A percentile compares a stretch with the other conserved stretches of the same genome.
These are phyloP conservation scores for Blastobotrys raffinosifermentans DNA, from an alignment of 1,139 yeast species.

Conservation along the genomic window DNA sequence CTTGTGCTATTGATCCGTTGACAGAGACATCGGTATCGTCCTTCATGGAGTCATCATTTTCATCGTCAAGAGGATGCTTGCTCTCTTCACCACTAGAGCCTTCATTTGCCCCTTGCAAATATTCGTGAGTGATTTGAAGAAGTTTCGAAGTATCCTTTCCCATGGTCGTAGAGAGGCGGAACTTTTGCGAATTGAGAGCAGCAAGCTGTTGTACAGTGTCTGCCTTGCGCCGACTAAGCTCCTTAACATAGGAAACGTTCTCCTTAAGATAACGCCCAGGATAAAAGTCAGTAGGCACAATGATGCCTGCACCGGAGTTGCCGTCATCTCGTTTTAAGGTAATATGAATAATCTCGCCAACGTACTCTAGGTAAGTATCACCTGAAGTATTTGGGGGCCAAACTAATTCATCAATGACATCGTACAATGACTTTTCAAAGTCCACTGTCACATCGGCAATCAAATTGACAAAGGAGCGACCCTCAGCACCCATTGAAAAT, in stretches of 20 bases:
- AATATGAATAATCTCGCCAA: conserved; percentile 39
- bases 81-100: conserved; percentile 4
- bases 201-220: conserved; percentile 25
- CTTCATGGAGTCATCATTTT: conserved; percentile 1
- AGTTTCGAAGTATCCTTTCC: conserved; percentile 36
- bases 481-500: conserved; percentile 11
- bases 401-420: conserved; percentile 25
- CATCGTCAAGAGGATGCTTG: no score
- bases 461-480: conserved; percentile 20
- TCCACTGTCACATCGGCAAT: conserved; percentile 24
- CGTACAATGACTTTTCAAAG: conserved; percentile 21
- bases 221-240: conserved; percentile 16
- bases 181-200: conserved; percentile 15
- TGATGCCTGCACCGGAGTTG: conserved; percentile 32
- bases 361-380: conserved; percentile 27
- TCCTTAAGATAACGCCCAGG: conserved; percentile 42
- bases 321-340: conserved; percentile 35
- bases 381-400: conserved; percentile 18
- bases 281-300: conserved; percentile 35
- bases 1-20: neutral
- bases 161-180: conserved; percentile 17
- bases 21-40: no score
- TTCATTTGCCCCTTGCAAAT: conserved; percentile 17
- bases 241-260: conserved; percentile 22
- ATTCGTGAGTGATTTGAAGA: conserved; percentile 27